Evolutionary conservation across 2,329 filamentous ascomycete genomes (phyloP).

Genomic region (Cytospora piceicola): DNA sequence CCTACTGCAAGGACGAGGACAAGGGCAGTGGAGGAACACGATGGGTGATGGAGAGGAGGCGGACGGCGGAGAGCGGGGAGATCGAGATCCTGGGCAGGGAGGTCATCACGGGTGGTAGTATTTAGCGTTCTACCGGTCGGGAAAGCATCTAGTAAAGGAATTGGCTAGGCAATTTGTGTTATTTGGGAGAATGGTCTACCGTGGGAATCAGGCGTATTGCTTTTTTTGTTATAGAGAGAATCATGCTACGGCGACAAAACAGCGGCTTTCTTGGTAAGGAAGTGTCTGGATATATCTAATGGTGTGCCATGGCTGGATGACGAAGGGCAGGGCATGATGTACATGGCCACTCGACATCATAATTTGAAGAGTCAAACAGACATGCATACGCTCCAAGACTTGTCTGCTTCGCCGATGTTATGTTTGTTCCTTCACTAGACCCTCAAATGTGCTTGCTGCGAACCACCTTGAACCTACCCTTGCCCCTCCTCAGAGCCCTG

Average conservation of each 20-base stretch:
- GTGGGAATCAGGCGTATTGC: conserved; percentile 12
- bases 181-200: not conserved
- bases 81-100: conserved; percentile 68
- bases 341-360: not conserved
- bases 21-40: conserved; percentile 54
- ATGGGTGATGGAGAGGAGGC: conserved; percentile 71
- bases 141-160: not conserved
- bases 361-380: not conserved
- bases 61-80: conserved; percentile 68
- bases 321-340: not conserved
- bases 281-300: conserved; percentile 6
- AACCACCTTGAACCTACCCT: not conserved
- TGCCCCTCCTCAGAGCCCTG: too few species aligned
- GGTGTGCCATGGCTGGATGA: not conserved
- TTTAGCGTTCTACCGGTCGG: conserved; percentile 38
- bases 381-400: not conserved
- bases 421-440: too few species aligned
- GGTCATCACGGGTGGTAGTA: conserved; percentile 61
- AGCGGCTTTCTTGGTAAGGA: not conserved
- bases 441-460: not conserved
- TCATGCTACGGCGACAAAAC: conserved; percentile 25
- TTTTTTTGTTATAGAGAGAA: conserved; percentile 19
- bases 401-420: not conserved
- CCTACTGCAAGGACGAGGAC: conserved; percentile 67
- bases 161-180: too few species aligned